Evolutionary conservation across 345 rosid genomes (phyloP).

Genomic region (Microthlaspi erraticum): DNA sequence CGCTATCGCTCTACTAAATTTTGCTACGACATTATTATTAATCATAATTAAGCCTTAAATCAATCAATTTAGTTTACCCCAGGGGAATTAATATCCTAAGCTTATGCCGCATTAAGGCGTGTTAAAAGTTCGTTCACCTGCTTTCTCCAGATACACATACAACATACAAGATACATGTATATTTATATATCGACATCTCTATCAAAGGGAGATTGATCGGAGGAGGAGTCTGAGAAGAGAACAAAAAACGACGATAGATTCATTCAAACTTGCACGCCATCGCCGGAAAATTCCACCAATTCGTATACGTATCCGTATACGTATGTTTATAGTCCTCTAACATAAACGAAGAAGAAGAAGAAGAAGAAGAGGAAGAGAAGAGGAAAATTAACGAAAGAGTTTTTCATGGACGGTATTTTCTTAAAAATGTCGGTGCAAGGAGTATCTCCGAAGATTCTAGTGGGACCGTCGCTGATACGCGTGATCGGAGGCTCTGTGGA

Average conservation of each 20-base stretch:
- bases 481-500: constrained; percentile 50
- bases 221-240: constrained; percentile 29
- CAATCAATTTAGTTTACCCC: background rate
- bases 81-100: background rate
- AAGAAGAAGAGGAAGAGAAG: constrained; percentile 17
- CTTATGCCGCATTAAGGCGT: constrained; percentile 17
- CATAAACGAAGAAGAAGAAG: constrained; percentile 3
- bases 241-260: constrained; percentile 35
- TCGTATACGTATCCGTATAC: constrained; percentile 2
- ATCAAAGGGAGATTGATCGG: constrained; percentile 41
- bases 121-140: constrained; percentile 38
- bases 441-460: constrained; percentile 59
- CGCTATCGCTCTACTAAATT: background rate
- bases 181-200: constrained; percentile 17
- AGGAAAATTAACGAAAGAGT: background rate
- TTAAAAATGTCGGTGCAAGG: constrained; percentile 62
- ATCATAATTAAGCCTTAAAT: no score
- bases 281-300: constrained; percentile 30
- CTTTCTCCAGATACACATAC: background rate
- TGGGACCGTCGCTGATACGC: constrained; percentile 49
- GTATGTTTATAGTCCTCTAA: background rate
- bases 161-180: no score
- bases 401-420: constrained; percentile 57
- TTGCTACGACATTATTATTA: no score
- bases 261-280: constrained; percentile 54